Conservation (phyloP, 2,329 filamentous ascomycete genomes). For the Colletotrichum sp. region DNA sequence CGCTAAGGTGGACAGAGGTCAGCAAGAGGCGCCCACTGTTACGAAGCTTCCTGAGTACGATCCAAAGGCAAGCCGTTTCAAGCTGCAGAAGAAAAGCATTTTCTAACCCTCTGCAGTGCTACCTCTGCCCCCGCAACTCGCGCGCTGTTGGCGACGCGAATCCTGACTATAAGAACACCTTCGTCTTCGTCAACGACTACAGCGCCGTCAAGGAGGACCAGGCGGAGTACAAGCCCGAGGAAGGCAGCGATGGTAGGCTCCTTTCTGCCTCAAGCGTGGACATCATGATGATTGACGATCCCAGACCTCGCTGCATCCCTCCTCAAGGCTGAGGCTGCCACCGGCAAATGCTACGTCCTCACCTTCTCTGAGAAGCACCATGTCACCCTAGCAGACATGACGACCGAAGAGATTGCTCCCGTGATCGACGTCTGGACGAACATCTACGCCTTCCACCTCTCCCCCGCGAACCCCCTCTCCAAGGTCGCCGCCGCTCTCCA, state of each 20-base stretch:
- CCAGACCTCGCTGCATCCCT: conserved; percentile 76
- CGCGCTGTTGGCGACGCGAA: conserved; percentile 88
- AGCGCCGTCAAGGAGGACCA: conserved; percentile 96
- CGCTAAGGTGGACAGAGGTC: conserved; percentile 59
- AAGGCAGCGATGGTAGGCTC: conserved; percentile 38
- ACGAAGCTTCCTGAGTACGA: conserved; percentile 82
- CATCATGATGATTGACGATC: background rate
- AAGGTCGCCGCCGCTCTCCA: conserved; percentile 42
- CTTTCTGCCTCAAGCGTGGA: fast-evolving
- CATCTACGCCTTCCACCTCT: conserved; percentile 84
- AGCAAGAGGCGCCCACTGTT: conserved; percentile 75
- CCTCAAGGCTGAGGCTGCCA: conserved; percentile 83
- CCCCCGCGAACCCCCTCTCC: conserved; percentile 70
- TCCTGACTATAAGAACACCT: conserved; percentile 84
- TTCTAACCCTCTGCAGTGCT: conserved; percentile 66
- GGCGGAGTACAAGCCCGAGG: conserved; percentile 68
- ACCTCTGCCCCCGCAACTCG: conserved; percentile 90
- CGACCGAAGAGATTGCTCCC: conserved; percentile 75
- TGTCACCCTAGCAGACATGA: conserved; percentile 90
- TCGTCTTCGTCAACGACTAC: conserved; percentile 97
- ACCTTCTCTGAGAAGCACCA: conserved; percentile 93
- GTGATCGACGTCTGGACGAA: conserved; percentile 91
- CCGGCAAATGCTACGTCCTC: conserved; percentile 95
- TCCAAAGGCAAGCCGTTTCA: conserved; percentile 55
- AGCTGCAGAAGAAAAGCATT: background rate